These are phyloP conservation scores for Myriosclerotinia duriaeana DNA, from an alignment of 2,329 filamentous ascomycete genomes.

Conservation along the genomic window DNA sequence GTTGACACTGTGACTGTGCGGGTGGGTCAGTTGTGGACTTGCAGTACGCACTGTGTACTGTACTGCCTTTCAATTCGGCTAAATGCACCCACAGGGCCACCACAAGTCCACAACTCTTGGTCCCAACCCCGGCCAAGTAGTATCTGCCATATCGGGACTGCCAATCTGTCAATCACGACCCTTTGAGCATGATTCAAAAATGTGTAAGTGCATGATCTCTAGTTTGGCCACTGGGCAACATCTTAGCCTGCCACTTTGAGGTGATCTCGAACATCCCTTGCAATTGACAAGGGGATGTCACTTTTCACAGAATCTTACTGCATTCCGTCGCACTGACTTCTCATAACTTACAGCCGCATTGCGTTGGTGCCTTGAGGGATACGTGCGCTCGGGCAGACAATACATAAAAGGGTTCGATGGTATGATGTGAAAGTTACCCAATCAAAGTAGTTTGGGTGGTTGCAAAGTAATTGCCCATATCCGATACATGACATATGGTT, in stretches of 20 bases:
- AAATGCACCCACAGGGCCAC: neutral
- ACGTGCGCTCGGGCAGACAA: neutral
- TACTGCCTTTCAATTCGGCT: conserved; percentile 1
- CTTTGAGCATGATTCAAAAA: neutral
- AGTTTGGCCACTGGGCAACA: conserved; percentile 8
- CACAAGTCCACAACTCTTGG: neutral
- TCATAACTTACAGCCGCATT: neutral
- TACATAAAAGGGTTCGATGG: no score
- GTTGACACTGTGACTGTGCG: neutral
- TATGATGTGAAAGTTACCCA: neutral
- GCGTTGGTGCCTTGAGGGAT: neutral
- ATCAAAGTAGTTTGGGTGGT: neutral
- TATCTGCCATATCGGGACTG: neutral
- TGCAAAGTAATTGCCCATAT: neutral
- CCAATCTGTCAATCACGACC: neutral
- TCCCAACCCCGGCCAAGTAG: neutral
- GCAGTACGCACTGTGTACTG: no score
- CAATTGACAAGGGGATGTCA: no score
- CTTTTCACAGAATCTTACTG: neutral
- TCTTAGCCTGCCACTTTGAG: neutral
- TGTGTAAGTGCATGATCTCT: no score
- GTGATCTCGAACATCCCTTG: neutral
- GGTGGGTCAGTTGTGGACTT: neutral
- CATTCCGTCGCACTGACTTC: neutral
- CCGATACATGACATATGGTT: conserved; percentile 14